A percentile compares a stretch with the other conserved stretches of the same genome.
Conservation (phyloP, 2,329 filamentous ascomycete genomes). For the Claviceps maximensis region DNA sequence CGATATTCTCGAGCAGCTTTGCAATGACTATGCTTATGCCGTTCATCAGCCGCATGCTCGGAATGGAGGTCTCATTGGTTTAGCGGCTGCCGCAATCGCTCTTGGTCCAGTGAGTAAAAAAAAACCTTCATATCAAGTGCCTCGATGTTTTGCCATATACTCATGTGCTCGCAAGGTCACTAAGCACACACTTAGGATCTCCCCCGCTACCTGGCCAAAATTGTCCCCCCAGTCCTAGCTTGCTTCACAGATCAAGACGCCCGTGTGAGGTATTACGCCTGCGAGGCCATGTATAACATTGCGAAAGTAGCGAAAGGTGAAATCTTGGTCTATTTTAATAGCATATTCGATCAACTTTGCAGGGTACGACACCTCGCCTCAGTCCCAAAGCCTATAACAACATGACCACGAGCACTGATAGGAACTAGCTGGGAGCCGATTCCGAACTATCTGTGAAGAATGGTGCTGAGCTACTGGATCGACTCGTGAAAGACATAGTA, state of each 20-base stretch:
- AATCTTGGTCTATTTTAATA: constrained; percentile 93
- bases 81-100: constrained; percentile 91
- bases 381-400: not conserved
- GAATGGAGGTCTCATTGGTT: constrained; percentile 89
- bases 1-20: constrained; percentile 87
- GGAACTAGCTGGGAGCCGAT: constrained; percentile 70
- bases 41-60: constrained; percentile 93
- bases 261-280: constrained; percentile 92
- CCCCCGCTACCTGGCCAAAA: constrained; percentile 79
- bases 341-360: constrained; percentile 93
- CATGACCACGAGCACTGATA: constrained; percentile 1
- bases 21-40: constrained; percentile 94
- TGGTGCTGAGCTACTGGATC: constrained; percentile 86
- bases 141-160: not conserved
- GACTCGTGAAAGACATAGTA: constrained; percentile 90
- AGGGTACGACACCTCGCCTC: constrained; percentile 47
- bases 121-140: not conserved
- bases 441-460: constrained; percentile 97
- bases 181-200: constrained; percentile 51
- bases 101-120: constrained; percentile 62
- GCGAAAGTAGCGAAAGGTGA: constrained; percentile 98
- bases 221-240: constrained; percentile 89
- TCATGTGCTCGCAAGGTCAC: not conserved
- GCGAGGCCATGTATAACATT: constrained; percentile 99
- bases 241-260: constrained; percentile 99